Evolutionary conservation across 2,329 filamentous ascomycete species (phyloP), one percentile per base, ranked within the genome.

Genomic region (Colletotrichum sp.): DNA sequence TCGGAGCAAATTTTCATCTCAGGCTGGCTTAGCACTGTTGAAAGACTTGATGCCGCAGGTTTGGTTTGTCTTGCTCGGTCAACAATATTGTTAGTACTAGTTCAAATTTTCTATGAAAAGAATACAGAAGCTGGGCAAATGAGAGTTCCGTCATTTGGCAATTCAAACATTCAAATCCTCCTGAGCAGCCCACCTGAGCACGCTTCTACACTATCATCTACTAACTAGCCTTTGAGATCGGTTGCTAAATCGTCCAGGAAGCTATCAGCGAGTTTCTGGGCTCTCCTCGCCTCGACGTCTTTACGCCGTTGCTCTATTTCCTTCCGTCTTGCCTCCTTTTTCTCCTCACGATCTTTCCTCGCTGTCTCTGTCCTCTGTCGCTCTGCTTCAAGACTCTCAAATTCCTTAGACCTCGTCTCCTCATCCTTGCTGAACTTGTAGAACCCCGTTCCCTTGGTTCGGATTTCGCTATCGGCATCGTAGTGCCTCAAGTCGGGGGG

Each of bases 371-470:
- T 97, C 81, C 92, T 90, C 77, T 87, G 85, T 74, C 95, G 88
- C 83, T 95, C 93, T 79, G 89, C 87, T 78, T 92, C 90, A 71
- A 98, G 86, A 60, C 89, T 90, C 78, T 91, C 89, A 95, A 99
- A 98, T 88, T 99, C 95, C 65, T 81, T 80, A 80, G 85, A 84
- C 81, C 93, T 88, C 78, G 89, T 87, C 78, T 90, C 92, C 81
- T 94, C 93, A 83, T 98, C 94, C 78, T 90, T 91, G 74, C 93
- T 95, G 83, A 99, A 99, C 72, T 94, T 93, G 86, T 96, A 98
- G 85, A 99, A 99, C 0, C 95, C 97, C 0, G 95, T 95, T 6
- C 97, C 97, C 80, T 97, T 96, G 60, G 92, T 95, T 76, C 97
- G 89, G 65, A 98, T 92, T 89, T 99, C 97, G 76, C 90, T 90